Conservation (phyloP, 257 asterid genomes). For the Gentiana dahurica region DNA sequence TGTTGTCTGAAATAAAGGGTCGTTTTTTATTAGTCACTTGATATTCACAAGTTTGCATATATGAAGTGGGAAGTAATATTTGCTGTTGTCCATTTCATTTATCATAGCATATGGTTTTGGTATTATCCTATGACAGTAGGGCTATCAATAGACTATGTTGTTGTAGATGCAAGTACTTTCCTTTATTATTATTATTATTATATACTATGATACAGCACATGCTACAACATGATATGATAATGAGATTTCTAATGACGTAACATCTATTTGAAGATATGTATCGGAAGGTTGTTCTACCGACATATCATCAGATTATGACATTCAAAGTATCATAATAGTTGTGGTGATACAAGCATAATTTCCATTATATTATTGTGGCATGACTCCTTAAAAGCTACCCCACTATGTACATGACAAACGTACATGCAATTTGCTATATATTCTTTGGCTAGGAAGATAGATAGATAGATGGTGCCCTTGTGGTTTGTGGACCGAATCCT, state of each 20-base stretch:
- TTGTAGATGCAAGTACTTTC: neutral
- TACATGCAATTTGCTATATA: slow-evolving; percentile 7
- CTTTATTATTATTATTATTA: no score
- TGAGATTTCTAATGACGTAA: no score
- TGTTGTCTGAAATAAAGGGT: slow-evolving; percentile 2
- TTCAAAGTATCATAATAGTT: no score
- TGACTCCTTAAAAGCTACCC: slow-evolving; percentile 11
- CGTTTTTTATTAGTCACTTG: slow-evolving; percentile 11
- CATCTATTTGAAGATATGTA: no score
- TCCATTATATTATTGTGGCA: slow-evolving; percentile 7
- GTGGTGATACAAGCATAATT: neutral
- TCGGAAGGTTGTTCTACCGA: no score
- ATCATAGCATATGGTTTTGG: slow-evolving; percentile 1
- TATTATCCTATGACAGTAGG: slow-evolving; percentile 3
- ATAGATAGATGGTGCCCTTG: slow-evolving; percentile 13
- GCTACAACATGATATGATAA: no score
- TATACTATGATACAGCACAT: no score
- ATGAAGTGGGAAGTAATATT: slow-evolving; percentile 1
- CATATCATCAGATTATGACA: no score
- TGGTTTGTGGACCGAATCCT: slow-evolving; percentile 28
- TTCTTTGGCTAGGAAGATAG: slow-evolving; percentile 5
- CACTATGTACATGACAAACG: slow-evolving; percentile 6
- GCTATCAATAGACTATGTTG: slow-evolving; percentile 1
- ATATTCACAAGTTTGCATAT: slow-evolving; percentile 6
- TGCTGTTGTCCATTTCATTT: neutral